Evolutionary conservation across 768 basidiomycete genomes (phyloP).

Genomic region (Lactarius hengduanensis): DNA sequence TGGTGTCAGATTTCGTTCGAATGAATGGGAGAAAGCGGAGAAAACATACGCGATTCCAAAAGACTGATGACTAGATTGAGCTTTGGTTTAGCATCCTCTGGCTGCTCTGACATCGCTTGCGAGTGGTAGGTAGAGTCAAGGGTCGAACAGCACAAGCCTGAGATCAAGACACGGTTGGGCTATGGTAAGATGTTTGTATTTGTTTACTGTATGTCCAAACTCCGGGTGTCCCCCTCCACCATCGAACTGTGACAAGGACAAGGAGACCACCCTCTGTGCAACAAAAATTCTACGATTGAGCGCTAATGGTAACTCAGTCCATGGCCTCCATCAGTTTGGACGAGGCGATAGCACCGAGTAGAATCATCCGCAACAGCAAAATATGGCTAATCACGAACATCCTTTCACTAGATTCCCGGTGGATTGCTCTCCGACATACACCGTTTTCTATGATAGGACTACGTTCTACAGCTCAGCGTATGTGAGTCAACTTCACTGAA

Average conservation of each 20-base stretch:
- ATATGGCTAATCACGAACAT: background rate
- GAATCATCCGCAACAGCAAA: background rate
- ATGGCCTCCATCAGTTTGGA: background rate
- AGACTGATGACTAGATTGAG: slow-evolving; percentile 27
- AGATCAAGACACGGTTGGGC: background rate
- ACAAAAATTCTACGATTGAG: background rate
- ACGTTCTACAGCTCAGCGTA: background rate
- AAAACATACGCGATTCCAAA: slow-evolving; percentile 18
- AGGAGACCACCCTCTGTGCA: background rate
- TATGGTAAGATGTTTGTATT: background rate
- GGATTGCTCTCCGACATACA: background rate
- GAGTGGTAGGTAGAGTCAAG: background rate
- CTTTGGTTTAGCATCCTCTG: slow-evolving; percentile 26
- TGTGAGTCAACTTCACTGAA: background rate
- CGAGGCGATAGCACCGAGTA: background rate
- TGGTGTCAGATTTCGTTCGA: slow-evolving; percentile 1
- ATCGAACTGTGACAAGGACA: background rate
- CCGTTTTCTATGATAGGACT: background rate
- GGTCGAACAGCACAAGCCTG: background rate
- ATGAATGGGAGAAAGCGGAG: background rate
- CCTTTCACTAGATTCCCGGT: background rate
- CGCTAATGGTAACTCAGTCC: background rate
- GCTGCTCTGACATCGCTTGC: slow-evolving; percentile 23
- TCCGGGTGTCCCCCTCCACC: too few species aligned
- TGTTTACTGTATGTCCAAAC: background rate